Conservation (phyloP, 2,329 filamentous ascomycete species). For the Nakataea oryzae region DNA sequence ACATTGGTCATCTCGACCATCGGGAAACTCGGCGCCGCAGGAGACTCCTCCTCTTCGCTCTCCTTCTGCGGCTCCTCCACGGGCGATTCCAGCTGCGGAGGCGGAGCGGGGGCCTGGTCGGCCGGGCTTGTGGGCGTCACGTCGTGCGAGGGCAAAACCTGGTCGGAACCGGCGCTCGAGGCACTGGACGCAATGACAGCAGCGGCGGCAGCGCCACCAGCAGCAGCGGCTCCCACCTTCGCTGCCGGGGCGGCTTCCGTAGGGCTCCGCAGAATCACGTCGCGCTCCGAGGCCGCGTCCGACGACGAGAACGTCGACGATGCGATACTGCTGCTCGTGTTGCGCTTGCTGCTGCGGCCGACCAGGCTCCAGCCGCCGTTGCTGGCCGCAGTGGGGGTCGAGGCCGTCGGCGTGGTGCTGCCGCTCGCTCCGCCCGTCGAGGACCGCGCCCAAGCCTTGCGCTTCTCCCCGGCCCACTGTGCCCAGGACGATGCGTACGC, state of each 20-base stretch:
- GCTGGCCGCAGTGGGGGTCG: neutral
- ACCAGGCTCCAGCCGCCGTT: constrained; percentile 5
- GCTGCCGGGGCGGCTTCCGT: neutral
- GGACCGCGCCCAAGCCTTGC: constrained; percentile 36
- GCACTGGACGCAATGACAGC: neutral
- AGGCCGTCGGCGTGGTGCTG: constrained; percentile 1
- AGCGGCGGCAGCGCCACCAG: neutral
- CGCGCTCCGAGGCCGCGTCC: constrained; percentile 3
- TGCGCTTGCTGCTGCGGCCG: constrained; percentile 8
- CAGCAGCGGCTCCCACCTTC: neutral
- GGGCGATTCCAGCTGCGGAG: neutral
- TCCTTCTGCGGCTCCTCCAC: neutral
- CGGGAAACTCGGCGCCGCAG: neutral
- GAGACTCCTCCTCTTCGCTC: neutral
- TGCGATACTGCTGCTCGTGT: constrained; percentile 12
- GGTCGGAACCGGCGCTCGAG: neutral
- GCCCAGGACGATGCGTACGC: constrained; percentile 62
- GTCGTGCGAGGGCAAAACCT: neutral
- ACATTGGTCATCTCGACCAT: constrained; percentile 3
- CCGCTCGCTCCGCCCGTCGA: constrained; percentile 4
- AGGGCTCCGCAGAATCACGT: neutral
- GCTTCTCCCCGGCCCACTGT: constrained; percentile 64
- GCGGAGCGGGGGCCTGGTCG: neutral
- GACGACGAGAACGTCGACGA: constrained; percentile 9
- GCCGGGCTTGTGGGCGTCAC: neutral